These are phyloP conservation scores for Pezizomycotina sp. DNA, from an alignment of 2,329 filamentous ascomycete genomes.

Conservation along the genomic window DNA sequence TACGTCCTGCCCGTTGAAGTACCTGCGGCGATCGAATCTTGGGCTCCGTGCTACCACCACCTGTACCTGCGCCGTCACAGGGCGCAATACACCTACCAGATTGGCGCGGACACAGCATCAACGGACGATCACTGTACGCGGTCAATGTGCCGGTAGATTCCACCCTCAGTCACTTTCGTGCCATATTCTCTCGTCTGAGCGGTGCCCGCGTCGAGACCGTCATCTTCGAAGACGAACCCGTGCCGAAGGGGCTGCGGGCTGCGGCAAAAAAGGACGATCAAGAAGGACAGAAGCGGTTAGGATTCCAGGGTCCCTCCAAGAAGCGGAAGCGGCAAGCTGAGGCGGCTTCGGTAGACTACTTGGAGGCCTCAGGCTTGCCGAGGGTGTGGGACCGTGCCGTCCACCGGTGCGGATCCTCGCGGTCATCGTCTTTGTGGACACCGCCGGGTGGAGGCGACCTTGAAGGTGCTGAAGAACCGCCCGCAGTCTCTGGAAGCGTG, in stretches of 20 bases:
- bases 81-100: constrained; percentile 38
- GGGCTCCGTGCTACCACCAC: constrained; percentile 53
- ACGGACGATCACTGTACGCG: constrained; percentile 70
- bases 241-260: constrained; percentile 28
- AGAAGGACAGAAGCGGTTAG: constrained; percentile 36
- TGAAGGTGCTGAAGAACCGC: constrained; percentile 53
- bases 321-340: constrained; percentile 41
- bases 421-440: constrained; percentile 69
- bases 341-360: constrained; percentile 37
- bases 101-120: constrained; percentile 40
- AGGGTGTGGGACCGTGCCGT: constrained; percentile 56
- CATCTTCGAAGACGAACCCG: constrained; percentile 44
- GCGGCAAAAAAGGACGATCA: constrained; percentile 29
- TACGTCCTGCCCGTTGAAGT: constrained; percentile 52
- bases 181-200: constrained; percentile 61
- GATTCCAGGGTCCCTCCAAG: constrained; percentile 27
- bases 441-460: constrained; percentile 56
- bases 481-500: constrained; percentile 40
- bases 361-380: constrained; percentile 48
- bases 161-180: constrained; percentile 58
- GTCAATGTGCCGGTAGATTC: constrained; percentile 78
- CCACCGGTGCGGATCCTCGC: constrained; percentile 58
- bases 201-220: constrained; percentile 64
- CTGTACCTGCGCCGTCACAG: constrained; percentile 73
- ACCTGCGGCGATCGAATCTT: constrained; percentile 45